These are phyloP conservation scores for Coprinellus micaceus DNA, from an alignment of 768 basidiomycete species.

Conservation along the genomic window DNA sequence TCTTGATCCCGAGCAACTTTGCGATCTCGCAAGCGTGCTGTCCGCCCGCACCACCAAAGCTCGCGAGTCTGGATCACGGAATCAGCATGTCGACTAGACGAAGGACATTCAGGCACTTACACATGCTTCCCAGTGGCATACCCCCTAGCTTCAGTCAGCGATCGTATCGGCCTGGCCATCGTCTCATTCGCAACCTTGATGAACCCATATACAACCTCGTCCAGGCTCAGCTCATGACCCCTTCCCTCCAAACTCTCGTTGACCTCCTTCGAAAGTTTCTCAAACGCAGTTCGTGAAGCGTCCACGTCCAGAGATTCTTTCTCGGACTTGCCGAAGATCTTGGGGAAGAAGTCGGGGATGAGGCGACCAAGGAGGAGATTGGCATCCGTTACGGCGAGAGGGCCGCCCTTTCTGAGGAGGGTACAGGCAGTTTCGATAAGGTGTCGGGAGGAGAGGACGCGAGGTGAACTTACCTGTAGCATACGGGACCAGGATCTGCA, in stretches of 20 bases:
- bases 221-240: conserved; percentile 43
- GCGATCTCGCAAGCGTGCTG: conserved; percentile 95
- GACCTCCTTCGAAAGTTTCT: conserved; percentile 64
- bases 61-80: conserved; percentile 59
- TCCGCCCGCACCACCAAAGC: conserved; percentile 87
- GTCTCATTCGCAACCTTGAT: conserved; percentile 97
- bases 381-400: conserved; percentile 88
- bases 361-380: conserved; percentile 88
- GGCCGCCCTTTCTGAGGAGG: conserved; percentile 93
- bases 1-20: conserved; percentile 77
- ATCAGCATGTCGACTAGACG: not conserved
- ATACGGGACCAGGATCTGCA: conserved; percentile 90
- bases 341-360: conserved; percentile 88
- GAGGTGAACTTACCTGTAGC: conserved; percentile 75
- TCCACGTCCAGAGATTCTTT: conserved; percentile 78
- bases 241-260: conserved; percentile 50
- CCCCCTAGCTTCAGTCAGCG: conserved; percentile 86
- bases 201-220: conserved; percentile 92
- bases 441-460: too few species aligned
- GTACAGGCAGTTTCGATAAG: too few species aligned
- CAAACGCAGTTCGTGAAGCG: conserved; percentile 66
- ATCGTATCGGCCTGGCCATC: conserved; percentile 91
- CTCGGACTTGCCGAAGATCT: conserved; percentile 89
- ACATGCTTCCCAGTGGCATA: conserved; percentile 76
- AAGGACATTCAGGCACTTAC: conserved; percentile 25